Conservation (phyloP, 805 yeast species). For the Brettanomyces sp. region DNA sequence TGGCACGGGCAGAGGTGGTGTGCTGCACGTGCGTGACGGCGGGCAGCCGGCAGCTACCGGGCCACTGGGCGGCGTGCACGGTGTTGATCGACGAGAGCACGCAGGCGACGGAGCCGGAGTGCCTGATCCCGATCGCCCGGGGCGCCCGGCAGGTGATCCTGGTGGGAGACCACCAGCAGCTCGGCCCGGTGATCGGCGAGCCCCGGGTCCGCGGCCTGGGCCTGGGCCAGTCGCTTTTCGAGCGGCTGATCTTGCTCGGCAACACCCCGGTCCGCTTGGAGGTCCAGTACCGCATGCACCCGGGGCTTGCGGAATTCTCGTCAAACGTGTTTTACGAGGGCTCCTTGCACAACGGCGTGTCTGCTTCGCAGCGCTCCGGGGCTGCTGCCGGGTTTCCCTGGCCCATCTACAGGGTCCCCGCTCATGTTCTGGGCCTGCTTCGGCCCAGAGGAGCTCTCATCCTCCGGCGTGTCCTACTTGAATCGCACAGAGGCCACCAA, state of each 20-base stretch:
- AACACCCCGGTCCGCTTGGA: slow-evolving; percentile 79
- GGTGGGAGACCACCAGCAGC: slow-evolving; percentile 91
- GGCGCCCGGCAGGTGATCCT: slow-evolving; percentile 85
- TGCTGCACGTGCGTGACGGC: slow-evolving; percentile 94
- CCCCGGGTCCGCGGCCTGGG: slow-evolving; percentile 82
- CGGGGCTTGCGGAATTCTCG: slow-evolving; percentile 76
- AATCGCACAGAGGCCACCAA: slow-evolving; percentile 87
- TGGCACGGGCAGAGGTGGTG: slow-evolving; percentile 43
- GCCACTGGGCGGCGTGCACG: slow-evolving; percentile 27
- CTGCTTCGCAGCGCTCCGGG: slow-evolving; percentile 58
- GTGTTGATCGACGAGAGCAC: slow-evolving; percentile 90
- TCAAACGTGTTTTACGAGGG: slow-evolving; percentile 92
- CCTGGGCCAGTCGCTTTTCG: slow-evolving; percentile 76
- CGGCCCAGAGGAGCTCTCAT: slow-evolving; percentile 83
- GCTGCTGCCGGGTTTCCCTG: slow-evolving; percentile 67
- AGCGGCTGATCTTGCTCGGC: slow-evolving; percentile 72
- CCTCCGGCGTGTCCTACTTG: slow-evolving; percentile 70
- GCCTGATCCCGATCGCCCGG: slow-evolving; percentile 77
- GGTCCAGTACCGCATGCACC: slow-evolving; percentile 95
- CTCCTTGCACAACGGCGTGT: slow-evolving; percentile 82
- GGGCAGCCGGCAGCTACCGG: slow-evolving; percentile 37
- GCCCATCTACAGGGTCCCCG: slow-evolving; percentile 77
- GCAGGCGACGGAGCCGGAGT: slow-evolving; percentile 90
- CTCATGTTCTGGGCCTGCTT: slow-evolving; percentile 93
- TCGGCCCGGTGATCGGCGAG: slow-evolving; percentile 85